Conservation (phyloP, 2,329 filamentous ascomycete species). For the Ophiostoma angusticollis region DNA sequence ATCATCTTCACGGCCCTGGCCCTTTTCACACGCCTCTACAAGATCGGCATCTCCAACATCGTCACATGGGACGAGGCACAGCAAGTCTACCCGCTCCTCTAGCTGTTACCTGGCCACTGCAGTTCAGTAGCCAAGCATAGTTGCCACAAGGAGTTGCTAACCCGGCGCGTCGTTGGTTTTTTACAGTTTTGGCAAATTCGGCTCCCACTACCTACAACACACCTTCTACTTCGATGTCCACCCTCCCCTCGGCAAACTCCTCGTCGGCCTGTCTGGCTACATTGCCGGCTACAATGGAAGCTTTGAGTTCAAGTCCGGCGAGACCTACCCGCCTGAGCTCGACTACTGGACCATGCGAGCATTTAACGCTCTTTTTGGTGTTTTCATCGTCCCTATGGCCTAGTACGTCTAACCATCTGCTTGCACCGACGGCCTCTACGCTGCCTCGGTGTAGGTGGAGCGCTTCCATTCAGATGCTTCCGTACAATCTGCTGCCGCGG, state of each 20-base stretch:
- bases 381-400: conserved; percentile 80
- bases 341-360: conserved; percentile 98
- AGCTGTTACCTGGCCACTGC: background rate
- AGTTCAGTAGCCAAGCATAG: background rate
- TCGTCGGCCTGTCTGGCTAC: conserved; percentile 91
- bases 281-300: conserved; percentile 97
- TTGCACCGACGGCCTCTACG: too few species aligned
- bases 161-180: conserved; percentile 1
- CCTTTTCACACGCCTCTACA: conserved; percentile 55
- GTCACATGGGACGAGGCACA: conserved; percentile 58
- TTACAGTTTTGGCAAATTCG: conserved; percentile 83
- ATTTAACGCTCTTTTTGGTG: conserved; percentile 93
- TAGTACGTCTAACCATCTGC: conserved; percentile 37
- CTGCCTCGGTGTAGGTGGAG: too few species aligned
- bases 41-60: conserved; percentile 55
- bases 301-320: conserved; percentile 98
- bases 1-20: conserved; percentile 48
- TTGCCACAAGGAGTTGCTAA: conserved; percentile 4
- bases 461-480: too few species aligned
- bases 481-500: too few species aligned
- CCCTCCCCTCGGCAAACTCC: conserved; percentile 94
- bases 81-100: conserved; percentile 27
- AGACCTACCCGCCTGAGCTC: conserved; percentile 83
- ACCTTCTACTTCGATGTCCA: conserved; percentile 92
- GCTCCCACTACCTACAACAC: conserved; percentile 96